A percentile compares a stretch with the other conserved stretches of the same genome.
Conservation (phyloP, 179 eudicot species). For the Corrigiola litoralis region DNA sequence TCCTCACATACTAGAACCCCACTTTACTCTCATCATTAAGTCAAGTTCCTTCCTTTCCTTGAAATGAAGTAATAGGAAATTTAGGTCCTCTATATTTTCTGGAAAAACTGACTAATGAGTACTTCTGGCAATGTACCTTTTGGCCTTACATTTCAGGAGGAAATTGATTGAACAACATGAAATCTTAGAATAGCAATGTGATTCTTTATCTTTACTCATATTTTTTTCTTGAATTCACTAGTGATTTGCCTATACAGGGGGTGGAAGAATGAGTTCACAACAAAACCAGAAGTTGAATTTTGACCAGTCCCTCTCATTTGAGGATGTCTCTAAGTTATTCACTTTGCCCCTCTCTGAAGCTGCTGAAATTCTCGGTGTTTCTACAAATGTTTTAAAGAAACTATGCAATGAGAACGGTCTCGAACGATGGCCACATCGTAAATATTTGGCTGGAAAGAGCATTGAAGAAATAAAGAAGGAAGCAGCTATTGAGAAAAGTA, state of each 20-base stretch:
- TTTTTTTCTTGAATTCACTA: slow-evolving; percentile 1
- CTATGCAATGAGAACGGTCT: slow-evolving; percentile 65
- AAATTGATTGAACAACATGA: too few species aligned
- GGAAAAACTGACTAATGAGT: too few species aligned
- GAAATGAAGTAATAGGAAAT: too few species aligned
- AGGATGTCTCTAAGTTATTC: slow-evolving; percentile 50
- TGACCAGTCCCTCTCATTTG: slow-evolving; percentile 37
- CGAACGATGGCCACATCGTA: slow-evolving; percentile 60
- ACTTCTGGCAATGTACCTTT: too few species aligned
- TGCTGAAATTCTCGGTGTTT: slow-evolving; percentile 56
- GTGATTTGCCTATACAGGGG: neutral
- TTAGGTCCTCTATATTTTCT: too few species aligned
- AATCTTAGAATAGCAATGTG: too few species aligned
- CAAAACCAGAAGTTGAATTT: slow-evolving; percentile 30
- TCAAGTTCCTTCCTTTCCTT: neutral
- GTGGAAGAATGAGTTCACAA: slow-evolving; percentile 25
- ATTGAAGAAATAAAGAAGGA: slow-evolving; percentile 57
- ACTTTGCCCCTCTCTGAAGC: slow-evolving; percentile 56
- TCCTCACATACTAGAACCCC: neutral
- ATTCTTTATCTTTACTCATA: too few species aligned
- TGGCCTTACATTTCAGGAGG: too few species aligned
- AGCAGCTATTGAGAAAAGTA: slow-evolving; percentile 38
- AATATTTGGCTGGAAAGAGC: slow-evolving; percentile 52
- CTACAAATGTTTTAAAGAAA: slow-evolving; percentile 38
- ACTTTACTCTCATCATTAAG: neutral